Evolutionary conservation across 805 yeast genomes (phyloP).

Genomic region (Metschnikowia peoriensis): DNA sequence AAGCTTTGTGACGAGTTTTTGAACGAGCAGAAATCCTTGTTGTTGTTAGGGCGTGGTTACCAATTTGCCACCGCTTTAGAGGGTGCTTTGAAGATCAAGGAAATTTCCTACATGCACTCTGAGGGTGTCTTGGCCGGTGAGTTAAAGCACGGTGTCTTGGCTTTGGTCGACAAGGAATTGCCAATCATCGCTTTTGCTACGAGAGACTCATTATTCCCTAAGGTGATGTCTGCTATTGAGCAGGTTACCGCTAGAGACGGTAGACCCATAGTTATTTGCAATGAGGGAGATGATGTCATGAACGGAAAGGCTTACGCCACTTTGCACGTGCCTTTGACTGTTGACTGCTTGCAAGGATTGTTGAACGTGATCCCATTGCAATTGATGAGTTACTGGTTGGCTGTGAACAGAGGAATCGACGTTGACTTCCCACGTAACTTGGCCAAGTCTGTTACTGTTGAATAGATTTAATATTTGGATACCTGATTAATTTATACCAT

Average conservation of each 20-base stretch:
- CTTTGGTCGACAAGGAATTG: conserved; percentile 88
- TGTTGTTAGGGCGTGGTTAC: conserved; percentile 95
- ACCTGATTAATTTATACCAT: conserved; percentile 8
- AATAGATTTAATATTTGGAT: conserved; percentile 39
- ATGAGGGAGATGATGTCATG: conserved; percentile 70
- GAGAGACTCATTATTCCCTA: conserved; percentile 92
- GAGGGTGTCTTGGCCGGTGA: conserved; percentile 99
- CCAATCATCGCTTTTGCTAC: conserved; percentile 97
- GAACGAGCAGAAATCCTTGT: conserved; percentile 79
- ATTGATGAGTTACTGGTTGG: conserved; percentile 94
- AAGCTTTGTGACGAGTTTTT: conserved; percentile 68
- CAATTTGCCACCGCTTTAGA: conserved; percentile 97
- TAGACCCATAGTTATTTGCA: conserved; percentile 89
- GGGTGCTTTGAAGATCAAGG: conserved; percentile 97
- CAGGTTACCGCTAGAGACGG: conserved; percentile 98
- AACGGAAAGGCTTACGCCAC: conserved; percentile 60
- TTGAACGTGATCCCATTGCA: conserved; percentile 93
- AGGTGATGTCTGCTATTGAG: conserved; percentile 91
- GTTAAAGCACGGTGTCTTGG: conserved; percentile 96
- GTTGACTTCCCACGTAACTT: conserved; percentile 98
- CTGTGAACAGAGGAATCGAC: conserved; percentile 90
- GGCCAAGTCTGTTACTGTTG: conserved; percentile 98
- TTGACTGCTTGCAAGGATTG: conserved; percentile 96
- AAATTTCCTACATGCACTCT: conserved; percentile 97
- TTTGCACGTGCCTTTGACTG: conserved; percentile 90